A percentile compares a stretch with the other conserved stretches of the same genome.
Evolutionary conservation across 495 filamentous ascomycete species (phyloP).

Genomic region (Penicillium verhagenii): DNA sequence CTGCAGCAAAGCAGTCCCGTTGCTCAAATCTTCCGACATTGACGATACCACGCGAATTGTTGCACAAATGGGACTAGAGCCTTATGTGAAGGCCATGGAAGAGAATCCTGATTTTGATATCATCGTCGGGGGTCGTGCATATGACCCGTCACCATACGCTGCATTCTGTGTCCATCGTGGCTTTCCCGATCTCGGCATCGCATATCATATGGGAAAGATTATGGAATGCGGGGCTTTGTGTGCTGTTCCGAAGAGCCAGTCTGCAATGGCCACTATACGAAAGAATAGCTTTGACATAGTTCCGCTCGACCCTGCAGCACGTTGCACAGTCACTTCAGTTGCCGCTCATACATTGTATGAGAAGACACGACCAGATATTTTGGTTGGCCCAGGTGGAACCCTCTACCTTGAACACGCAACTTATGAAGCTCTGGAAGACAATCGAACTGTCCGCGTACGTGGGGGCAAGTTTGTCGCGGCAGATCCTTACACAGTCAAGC

Average conservation of each 20-base stretch:
- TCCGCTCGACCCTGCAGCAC: constrained; percentile 26
- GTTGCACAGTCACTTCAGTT: constrained; percentile 45
- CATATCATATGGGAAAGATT: constrained; percentile 52
- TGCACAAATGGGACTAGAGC: not conserved
- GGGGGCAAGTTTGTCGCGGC: constrained; percentile 37
- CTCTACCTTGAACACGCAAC: constrained; percentile 36
- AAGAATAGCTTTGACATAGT: constrained; percentile 42
- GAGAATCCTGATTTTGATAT: constrained; percentile 22
- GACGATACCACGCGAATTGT: not conserved
- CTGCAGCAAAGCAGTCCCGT: not conserved
- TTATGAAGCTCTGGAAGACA: constrained; percentile 40
- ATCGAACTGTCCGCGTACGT: constrained; percentile 34
- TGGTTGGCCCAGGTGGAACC: constrained; percentile 46
- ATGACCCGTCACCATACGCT: constrained; percentile 50
- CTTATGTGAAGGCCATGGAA: not conserved
- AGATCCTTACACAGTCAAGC: constrained; percentile 41
- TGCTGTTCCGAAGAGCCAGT: constrained; percentile 43
- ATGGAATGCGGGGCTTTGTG: constrained; percentile 53
- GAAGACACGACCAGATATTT: constrained; percentile 46
- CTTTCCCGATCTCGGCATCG: constrained; percentile 25
- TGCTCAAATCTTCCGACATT: not conserved
- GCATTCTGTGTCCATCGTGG: constrained; percentile 38
- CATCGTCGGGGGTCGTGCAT: constrained; percentile 47
- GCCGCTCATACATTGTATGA: constrained; percentile 54
- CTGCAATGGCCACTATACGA: constrained; percentile 36